Conservation (phyloP, 2,329 filamentous ascomycete genomes). For the Fusarium newnesense region DNA sequence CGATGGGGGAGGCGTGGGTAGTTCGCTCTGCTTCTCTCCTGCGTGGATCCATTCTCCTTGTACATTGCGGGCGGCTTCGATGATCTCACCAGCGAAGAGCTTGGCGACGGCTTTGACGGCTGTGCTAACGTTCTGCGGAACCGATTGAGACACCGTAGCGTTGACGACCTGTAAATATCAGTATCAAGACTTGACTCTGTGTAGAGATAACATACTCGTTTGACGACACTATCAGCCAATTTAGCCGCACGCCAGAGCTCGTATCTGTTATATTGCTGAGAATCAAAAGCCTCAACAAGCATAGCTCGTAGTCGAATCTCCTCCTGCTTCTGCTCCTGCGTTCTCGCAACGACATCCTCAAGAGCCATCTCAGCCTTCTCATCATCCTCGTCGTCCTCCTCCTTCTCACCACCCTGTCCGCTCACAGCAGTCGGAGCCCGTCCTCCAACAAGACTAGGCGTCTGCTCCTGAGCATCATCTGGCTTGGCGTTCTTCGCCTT, state of each 20-base stretch:
- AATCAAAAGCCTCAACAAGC: slow-evolving; percentile 72
- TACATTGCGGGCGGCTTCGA: slow-evolving; percentile 76
- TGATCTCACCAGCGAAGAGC: slow-evolving; percentile 79
- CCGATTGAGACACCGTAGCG: slow-evolving; percentile 82
- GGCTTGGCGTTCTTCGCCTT: slow-evolving; percentile 68
- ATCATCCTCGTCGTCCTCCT: slow-evolving; percentile 67
- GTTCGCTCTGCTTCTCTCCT: slow-evolving; percentile 66
- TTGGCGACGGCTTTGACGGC: slow-evolving; percentile 82
- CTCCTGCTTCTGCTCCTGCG: slow-evolving; percentile 74
- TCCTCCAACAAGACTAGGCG: slow-evolving; percentile 56
- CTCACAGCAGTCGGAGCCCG: slow-evolving; percentile 56
- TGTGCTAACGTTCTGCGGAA: slow-evolving; percentile 76
- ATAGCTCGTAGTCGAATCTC: slow-evolving; percentile 67
- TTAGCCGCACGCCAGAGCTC: slow-evolving; percentile 77
- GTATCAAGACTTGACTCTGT: not conserved
- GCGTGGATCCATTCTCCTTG: slow-evolving; percentile 76
- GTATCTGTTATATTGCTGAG: slow-evolving; percentile 75
- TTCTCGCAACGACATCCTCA: slow-evolving; percentile 68
- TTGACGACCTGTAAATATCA: slow-evolving; percentile 71
- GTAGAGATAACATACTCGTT: slow-evolving; percentile 62
- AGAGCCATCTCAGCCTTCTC: slow-evolving; percentile 66
- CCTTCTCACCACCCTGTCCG: slow-evolving; percentile 57
- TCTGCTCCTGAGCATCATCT: slow-evolving; percentile 54
- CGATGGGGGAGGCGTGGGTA: slow-evolving; percentile 56
- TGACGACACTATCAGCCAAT: slow-evolving; percentile 74